A percentile compares a stretch with the other conserved stretches of the same genome.
phyloP scores from a whole-genome alignment of 208 protist species.

The Angomonas ambiguus region DNA sequence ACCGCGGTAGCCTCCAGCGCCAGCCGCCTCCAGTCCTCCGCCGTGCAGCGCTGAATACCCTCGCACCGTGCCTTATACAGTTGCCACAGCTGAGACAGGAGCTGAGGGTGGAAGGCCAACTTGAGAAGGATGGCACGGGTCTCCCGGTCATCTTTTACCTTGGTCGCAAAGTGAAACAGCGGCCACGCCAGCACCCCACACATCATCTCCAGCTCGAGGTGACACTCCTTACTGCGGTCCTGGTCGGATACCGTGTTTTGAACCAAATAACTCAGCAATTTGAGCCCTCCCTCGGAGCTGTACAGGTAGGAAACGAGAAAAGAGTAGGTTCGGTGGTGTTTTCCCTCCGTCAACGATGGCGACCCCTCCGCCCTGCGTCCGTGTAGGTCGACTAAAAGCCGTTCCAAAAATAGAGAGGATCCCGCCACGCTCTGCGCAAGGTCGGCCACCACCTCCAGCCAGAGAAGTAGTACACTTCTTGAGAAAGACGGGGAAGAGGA shows the following conservation, averaged over 20 bases:
- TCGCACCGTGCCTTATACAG: slow-evolving; percentile 51
- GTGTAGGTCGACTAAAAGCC: slow-evolving; percentile 38
- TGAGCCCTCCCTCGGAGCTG: slow-evolving; percentile 55
- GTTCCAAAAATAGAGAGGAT: slow-evolving; percentile 29
- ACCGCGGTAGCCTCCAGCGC: not conserved
- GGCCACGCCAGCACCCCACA: slow-evolving; percentile 79
- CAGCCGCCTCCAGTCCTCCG: slow-evolving; percentile 3
- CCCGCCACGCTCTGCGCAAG: slow-evolving; percentile 36
- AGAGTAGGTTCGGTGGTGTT: slow-evolving; percentile 16
- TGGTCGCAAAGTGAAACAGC: slow-evolving; percentile 48
- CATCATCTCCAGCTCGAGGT: slow-evolving; percentile 42
- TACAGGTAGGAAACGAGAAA: slow-evolving; percentile 55
- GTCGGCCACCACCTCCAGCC: slow-evolving; percentile 29
- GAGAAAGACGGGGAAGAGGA: too few relatives aligned
- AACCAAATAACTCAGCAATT: slow-evolving; percentile 38
- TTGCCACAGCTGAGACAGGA: slow-evolving; percentile 64
- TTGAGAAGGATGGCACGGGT: slow-evolving; percentile 55
- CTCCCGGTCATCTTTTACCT: slow-evolving; percentile 31
- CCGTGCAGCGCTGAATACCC: slow-evolving; percentile 15
- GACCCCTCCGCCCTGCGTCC: not conserved
- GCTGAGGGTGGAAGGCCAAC: slow-evolving; percentile 39
- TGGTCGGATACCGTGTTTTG: slow-evolving; percentile 3
- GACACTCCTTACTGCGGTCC: not conserved
- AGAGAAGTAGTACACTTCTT: slow-evolving; percentile 26
- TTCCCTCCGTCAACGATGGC: too few relatives aligned